phyloP scores from a whole-genome alignment of 805 yeast species.

The Ogataea degrootiae region DNA sequence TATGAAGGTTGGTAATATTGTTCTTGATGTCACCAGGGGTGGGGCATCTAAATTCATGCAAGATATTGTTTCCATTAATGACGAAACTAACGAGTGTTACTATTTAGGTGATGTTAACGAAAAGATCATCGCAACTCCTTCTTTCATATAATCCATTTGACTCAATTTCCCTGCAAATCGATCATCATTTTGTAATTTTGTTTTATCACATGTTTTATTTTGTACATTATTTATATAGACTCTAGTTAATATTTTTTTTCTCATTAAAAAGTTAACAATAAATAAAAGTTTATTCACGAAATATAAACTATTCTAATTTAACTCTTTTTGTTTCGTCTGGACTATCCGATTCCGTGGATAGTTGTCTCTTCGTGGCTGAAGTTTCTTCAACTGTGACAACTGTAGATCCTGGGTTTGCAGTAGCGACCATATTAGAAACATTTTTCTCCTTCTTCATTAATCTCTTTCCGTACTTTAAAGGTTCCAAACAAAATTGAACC shows the following conservation, averaged over 20 bases:
- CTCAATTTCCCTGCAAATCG: background rate
- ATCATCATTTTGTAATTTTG: background rate
- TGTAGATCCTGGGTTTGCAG: background rate
- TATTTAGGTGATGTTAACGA: slow-evolving; percentile 52
- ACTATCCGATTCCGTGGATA: background rate
- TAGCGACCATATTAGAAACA: background rate
- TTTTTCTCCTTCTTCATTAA: slow-evolving; percentile 13
- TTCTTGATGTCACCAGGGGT: slow-evolving; percentile 69
- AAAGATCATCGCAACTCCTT: slow-evolving; percentile 58
- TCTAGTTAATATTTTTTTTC: background rate
- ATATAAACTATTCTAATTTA: slow-evolving; percentile 13
- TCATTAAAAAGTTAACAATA: background rate
- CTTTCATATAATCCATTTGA: slow-evolving; percentile 18
- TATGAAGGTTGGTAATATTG: slow-evolving; percentile 64
- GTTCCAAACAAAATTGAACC: slow-evolving; percentile 59
- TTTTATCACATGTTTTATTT: background rate
- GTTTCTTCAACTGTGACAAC: slow-evolving; percentile 6
- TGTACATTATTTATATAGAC: background rate
- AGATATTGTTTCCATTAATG: slow-evolving; percentile 50
- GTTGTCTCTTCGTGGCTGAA: background rate
- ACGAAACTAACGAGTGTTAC: slow-evolving; percentile 37
- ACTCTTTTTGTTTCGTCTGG: slow-evolving; percentile 16
- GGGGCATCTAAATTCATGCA: slow-evolving; percentile 66
- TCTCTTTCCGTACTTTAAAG: slow-evolving; percentile 31
- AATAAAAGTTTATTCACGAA: background rate